phyloP scores from a whole-genome alignment of 225 moss, liverwort and hornwort species.

The Marchantia paleacea region DNA sequence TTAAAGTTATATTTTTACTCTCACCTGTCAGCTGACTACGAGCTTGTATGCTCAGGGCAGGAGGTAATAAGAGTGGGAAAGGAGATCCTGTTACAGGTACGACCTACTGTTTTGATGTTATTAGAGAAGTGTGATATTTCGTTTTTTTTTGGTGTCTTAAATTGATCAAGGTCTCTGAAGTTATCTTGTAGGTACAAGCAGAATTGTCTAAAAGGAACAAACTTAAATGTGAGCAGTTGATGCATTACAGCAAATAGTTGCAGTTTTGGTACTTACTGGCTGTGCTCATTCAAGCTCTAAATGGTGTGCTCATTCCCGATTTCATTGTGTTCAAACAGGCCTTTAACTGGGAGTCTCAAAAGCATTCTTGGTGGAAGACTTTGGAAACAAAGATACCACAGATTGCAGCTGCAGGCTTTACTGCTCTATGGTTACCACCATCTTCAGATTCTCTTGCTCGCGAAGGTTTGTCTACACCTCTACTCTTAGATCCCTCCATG shows the following conservation, averaged over 20 bases:
- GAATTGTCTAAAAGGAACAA: background rate
- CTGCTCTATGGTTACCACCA: slow-evolving; percentile 91
- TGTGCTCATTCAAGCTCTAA: background rate
- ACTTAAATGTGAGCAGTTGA: too few species aligned
- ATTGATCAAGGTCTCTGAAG: background rate
- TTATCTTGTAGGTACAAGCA: background rate
- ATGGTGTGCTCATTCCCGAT: background rate
- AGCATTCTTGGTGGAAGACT: slow-evolving; percentile 75
- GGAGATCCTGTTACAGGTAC: slow-evolving; percentile 46
- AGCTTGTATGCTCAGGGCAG: slow-evolving; percentile 29
- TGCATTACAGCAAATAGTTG: background rate
- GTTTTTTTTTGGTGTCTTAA: background rate
- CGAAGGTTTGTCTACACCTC: slow-evolving; percentile 50
- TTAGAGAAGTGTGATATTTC: background rate
- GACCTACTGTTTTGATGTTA: too few species aligned
- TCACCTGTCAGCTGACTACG: background rate
- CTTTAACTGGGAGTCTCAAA: slow-evolving; percentile 95
- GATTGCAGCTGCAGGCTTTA: slow-evolving; percentile 81
- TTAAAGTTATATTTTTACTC: background rate
- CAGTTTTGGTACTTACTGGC: background rate
- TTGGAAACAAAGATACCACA: slow-evolving; percentile 61
- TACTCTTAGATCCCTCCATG: background rate
- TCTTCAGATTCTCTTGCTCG: slow-evolving; percentile 80
- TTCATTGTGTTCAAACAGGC: slow-evolving; percentile 42
- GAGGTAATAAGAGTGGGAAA: slow-evolving; percentile 30